A percentile compares a stretch with the other conserved stretches of the same genome.
Evolutionary conservation across 1,139 yeast species (phyloP).

Genomic region (Geotrichum histeridarum): DNA sequence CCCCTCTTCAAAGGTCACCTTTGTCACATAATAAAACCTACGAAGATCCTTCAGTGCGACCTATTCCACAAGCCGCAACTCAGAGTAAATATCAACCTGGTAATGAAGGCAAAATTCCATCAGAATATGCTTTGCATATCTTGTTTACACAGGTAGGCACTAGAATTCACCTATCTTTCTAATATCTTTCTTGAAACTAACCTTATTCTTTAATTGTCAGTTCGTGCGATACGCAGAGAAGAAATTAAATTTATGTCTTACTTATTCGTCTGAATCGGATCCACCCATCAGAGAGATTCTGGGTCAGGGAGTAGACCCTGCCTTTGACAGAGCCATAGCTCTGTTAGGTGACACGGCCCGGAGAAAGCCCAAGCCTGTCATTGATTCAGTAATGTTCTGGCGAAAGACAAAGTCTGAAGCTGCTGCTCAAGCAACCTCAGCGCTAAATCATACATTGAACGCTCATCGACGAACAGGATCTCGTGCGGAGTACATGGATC

Average conservation of each 20-base stretch:
- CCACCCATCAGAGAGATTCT: conserved; percentile 79
- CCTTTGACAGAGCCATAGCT: conserved; percentile 76
- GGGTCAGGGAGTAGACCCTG: conserved; percentile 81
- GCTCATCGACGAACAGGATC: conserved; percentile 14
- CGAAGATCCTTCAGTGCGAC: conserved; percentile 2
- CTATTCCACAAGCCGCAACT: conserved; percentile 11
- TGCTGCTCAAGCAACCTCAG: conserved; percentile 58
- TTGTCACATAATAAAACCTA: not conserved
- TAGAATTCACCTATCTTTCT: not conserved
- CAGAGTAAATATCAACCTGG: conserved; percentile 2
- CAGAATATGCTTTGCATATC: conserved; percentile 90
- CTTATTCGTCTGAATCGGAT: conserved; percentile 59
- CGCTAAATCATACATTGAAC: conserved; percentile 13
- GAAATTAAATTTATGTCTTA: conserved; percentile 69
- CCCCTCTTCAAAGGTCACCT: not conserved
- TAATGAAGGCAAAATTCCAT: conserved; percentile 57
- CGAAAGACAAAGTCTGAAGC: conserved; percentile 85
- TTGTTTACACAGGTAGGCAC: conserved; percentile 66
- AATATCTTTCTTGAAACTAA: not conserved
- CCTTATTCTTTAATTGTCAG: conserved; percentile 20
- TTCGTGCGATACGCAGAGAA: conserved; percentile 91
- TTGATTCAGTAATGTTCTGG: conserved; percentile 98
- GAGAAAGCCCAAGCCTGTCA: conserved; percentile 88
- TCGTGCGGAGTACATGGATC: conserved; percentile 7
- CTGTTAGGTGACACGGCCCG: conserved; percentile 88